Evolutionary conservation across 164 flowering plant species (phyloP), one percentile per base, ranked within the genome.

Genomic region (Saururus chinensis): DNA sequence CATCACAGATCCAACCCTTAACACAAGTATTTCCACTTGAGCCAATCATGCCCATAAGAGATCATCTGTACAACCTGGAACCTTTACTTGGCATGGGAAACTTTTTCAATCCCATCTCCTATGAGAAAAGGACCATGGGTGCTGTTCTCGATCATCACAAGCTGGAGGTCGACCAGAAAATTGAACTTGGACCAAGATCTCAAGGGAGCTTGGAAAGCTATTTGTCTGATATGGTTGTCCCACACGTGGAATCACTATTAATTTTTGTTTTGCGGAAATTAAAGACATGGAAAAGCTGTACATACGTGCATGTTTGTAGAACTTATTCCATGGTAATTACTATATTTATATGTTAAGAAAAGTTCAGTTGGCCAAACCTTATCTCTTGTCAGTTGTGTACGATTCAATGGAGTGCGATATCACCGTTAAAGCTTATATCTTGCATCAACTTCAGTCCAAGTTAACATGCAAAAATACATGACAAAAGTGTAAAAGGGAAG

Each of bases 191-290:
- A n/a, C 56, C 66, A 56, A 17, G 35, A 24, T 55, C 22, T 57
- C 58, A 45, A 23, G 73, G 61, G 16, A 56, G 73, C 59, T 71
- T 81, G 10, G 82, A 82, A 40, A 79, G 77, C 65, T 74, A 71
- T 65, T 68, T 78, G 9, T 72, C 83, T 64, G 77, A 79, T 21
- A 70, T 75, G 59, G 78, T 51, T 78, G 65, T 13, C 80, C 35
- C 42, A 61, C 58, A 61, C 70, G 52, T 79, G 85, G 85, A 74
- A 66, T 53, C 60, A 57, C 11, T 60, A 60, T 37, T 60, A 49
- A 55, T 13, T 24, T n/a, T 2, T 21, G 6, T 16, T 21, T 21
- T 4, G 10, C 20, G n/a, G 12, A 24, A 24, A 53, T 9, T 20
- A 19, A 54, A 21, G 24, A 30, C 6, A 30, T 21, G 4, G 16